Conservation (phyloP, 257 asterid genomes). For the Fraxinus pennsylvanica region DNA sequence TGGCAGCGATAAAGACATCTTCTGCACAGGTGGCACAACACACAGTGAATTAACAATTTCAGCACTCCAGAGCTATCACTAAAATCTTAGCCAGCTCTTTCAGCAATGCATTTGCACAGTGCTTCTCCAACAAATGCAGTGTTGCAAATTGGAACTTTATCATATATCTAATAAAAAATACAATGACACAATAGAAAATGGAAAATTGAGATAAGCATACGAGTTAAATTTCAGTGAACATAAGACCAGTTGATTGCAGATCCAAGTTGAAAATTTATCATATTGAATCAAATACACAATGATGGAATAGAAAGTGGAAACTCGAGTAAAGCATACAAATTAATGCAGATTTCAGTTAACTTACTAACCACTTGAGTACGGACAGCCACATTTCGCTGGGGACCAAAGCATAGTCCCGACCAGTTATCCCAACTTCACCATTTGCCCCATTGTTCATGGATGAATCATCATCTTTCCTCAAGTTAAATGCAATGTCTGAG, state of each 20-base stretch:
- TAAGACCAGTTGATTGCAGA: constrained; percentile 17
- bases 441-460: constrained; percentile 44
- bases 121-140: constrained; percentile 19
- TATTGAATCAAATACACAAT: constrained; percentile 2
- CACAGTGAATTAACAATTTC: constrained; percentile 16
- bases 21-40: constrained; percentile 21
- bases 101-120: constrained; percentile 21
- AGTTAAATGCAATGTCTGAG: constrained; percentile 74
- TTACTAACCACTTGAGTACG: constrained; percentile 74
- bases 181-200: neutral
- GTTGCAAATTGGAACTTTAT: constrained; percentile 15
- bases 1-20: neutral
- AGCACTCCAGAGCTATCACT: neutral
- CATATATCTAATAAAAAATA: constrained; percentile 7
- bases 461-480: constrained; percentile 67
- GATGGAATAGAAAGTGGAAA: neutral
- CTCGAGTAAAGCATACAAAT: neutral
- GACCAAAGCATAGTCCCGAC: constrained; percentile 87
- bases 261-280: constrained; percentile 8
- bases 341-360: neutral
- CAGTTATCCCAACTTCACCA: constrained; percentile 68
- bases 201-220: neutral
- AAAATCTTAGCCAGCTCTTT: constrained; percentile 7
- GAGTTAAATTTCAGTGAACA: neutral
- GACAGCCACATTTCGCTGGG: constrained; percentile 84